Conservation (phyloP, 345 rosid species). For the Bretschneidera sinensis region DNA sequence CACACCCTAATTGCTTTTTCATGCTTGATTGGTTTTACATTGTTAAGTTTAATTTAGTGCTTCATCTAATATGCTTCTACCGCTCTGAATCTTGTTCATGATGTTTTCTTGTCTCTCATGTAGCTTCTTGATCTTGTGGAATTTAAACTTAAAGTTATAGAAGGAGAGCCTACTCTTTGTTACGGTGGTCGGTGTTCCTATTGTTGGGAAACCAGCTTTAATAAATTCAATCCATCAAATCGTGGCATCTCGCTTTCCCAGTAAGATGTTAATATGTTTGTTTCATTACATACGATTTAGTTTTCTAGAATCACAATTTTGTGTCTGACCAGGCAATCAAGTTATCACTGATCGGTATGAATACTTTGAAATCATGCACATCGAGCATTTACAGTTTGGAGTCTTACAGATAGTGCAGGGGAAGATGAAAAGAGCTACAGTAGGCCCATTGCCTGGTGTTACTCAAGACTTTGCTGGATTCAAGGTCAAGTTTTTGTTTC, state of each 20-base stretch:
- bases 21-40: no score
- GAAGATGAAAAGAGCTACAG: constrained; percentile 72
- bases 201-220: constrained; percentile 93
- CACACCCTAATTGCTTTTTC: no score
- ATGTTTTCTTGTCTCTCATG: constrained; percentile 5
- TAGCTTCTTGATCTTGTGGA: constrained; percentile 91
- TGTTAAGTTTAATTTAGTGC: no score
- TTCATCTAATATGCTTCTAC: no score
- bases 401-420: constrained; percentile 59
- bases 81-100: no score
- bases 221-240: constrained; percentile 82
- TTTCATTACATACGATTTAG: no score
- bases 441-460: constrained; percentile 96
- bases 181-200: constrained; percentile 96
- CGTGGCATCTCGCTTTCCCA: constrained; percentile 72
- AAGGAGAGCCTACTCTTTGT: constrained; percentile 95
- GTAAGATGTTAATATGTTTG: constrained; percentile 32
- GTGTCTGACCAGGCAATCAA: neutral
- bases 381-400: constrained; percentile 19
- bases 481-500: constrained; percentile 50
- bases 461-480: constrained; percentile 97
- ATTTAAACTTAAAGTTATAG: constrained; percentile 78
- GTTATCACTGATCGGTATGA: neutral
- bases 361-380: neutral
- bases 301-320: neutral